Evolutionary conservation across 208 protist species (phyloP), one percentile per base, ranked within the genome.

Genomic region (Trypanosoma congolense): DNA sequence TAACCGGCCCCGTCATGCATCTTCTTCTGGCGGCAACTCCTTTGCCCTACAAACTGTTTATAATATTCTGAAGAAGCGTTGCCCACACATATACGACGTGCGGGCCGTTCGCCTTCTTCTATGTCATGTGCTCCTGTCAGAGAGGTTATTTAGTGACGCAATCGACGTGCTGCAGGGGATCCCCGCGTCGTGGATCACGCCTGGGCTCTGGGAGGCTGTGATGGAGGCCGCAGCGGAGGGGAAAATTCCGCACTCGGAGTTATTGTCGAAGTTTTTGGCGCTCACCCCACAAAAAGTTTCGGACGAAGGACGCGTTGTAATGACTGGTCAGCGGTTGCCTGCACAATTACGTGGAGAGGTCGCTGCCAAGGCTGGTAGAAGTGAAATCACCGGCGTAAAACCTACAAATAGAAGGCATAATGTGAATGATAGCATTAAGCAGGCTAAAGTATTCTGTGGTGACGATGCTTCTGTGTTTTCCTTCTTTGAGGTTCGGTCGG

Each of bases 181-280:
- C 21, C 75, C 72, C 12, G 61, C 42, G 3, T 57, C 33, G 44
- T 78, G 70, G 72, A 72, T 93, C 18, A 85, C 76, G 1, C 75
- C 81, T 9, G 48, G 54, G 35, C 30, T 77, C 25, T 93, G 85
- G 82, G 28, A 46, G 25, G 26, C 47, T 19, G 62, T 88, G 0
- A 65, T 87, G 51, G 52, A 72, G 22, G 63, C 73, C 4, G 85
- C 82, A 1, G 73, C 63, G 9, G 70, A 84, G 35, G 63, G 68
- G 18, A 78, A 73, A 59, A 43, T 93, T 38, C 67, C 81, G 12
- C 59, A 90, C 67, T 83, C 80, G n/a, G 51, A 50, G 24, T 40
- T 90, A 30, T 58, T 93, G 16, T 82, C 78, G 79, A 42, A 56
- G 6, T 51, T 90, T 14, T 48, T 93, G 38, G 57, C 56, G 42